Conservation (phyloP, 2,329 filamentous ascomycete species). For the Byssochlamys sp. region DNA sequence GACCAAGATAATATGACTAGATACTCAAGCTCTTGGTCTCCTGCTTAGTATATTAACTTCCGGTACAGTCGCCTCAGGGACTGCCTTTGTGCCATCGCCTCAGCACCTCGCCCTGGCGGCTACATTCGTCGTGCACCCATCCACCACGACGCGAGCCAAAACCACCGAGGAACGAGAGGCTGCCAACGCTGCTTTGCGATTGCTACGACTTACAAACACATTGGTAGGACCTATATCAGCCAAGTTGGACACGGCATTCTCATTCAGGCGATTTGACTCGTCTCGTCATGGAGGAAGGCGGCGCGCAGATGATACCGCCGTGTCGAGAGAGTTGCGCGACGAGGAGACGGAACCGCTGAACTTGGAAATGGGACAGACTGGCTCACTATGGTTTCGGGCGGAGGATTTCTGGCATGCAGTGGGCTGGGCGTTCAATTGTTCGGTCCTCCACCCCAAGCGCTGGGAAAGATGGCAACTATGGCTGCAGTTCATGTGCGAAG, state of each 20-base stretch:
- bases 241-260: slow-evolving; percentile 62
- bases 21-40: slow-evolving; percentile 52
- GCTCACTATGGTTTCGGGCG: slow-evolving; percentile 63
- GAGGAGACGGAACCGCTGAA: slow-evolving; percentile 46
- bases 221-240: slow-evolving; percentile 61
- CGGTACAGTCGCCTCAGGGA: slow-evolving; percentile 28
- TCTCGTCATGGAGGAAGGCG: slow-evolving; percentile 23
- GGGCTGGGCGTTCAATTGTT: slow-evolving; percentile 91
- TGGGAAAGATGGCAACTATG: slow-evolving; percentile 77
- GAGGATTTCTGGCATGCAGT: slow-evolving; percentile 82
- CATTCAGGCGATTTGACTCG: slow-evolving; percentile 44
- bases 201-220: slow-evolving; percentile 58
- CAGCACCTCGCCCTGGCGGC: slow-evolving; percentile 67
- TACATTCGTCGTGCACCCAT: slow-evolving; percentile 73
- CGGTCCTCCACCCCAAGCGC: slow-evolving; percentile 57
- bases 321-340: slow-evolving; percentile 14
- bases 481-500: slow-evolving; percentile 58
- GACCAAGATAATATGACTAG: slow-evolving; percentile 24
- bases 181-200: slow-evolving; percentile 56
- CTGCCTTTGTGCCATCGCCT: slow-evolving; percentile 57
- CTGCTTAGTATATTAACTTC: slow-evolving; percentile 40
- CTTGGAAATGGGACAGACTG: slow-evolving; percentile 51
- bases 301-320: slow-evolving; percentile 12
- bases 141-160: slow-evolving; percentile 62
- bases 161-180: slow-evolving; percentile 53